Conservation (phyloP, 176 grass and related monocot genomes). For the Pontederia crassipes region DNA sequence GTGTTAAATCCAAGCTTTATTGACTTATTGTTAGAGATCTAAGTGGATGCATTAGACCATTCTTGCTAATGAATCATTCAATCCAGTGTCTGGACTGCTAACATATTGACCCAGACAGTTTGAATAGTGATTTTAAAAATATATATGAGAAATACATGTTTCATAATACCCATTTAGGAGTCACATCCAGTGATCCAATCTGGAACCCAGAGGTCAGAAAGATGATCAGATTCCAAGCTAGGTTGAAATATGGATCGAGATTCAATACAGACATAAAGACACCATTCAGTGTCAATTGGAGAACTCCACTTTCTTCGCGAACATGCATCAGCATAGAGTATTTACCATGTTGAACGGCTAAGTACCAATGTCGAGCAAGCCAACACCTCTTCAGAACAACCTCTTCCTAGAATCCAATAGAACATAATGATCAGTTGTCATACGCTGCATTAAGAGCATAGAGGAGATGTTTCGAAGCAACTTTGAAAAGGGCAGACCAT, state of each 20-base stretch:
- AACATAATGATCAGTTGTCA: conserved; percentile 8
- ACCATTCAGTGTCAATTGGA: background rate
- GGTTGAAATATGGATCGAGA: background rate
- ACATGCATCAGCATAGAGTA: background rate
- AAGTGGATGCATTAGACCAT: no score
- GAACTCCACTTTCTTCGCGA: background rate
- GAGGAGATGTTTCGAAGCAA: background rate
- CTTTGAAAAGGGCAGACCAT: conserved; percentile 6
- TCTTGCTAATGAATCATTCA: no score
- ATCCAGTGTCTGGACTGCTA: no score
- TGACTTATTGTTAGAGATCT: no score
- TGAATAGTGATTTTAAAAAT: no score
- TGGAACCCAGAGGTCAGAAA: background rate
- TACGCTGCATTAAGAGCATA: background rate
- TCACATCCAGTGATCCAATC: no score
- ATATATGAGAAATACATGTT: no score
- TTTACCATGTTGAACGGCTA: conserved; percentile 86
- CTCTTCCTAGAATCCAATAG: conserved; percentile 51
- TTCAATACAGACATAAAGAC: background rate
- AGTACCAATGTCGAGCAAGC: conserved; percentile 86
- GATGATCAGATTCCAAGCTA: background rate
- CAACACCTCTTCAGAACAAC: conserved; percentile 92
- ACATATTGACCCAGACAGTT: no score
- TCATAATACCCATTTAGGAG: no score
- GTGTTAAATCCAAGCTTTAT: no score